phyloP scores from a whole-genome alignment of 805 yeast genomes.

The Ogataea haglerorum region DNA sequence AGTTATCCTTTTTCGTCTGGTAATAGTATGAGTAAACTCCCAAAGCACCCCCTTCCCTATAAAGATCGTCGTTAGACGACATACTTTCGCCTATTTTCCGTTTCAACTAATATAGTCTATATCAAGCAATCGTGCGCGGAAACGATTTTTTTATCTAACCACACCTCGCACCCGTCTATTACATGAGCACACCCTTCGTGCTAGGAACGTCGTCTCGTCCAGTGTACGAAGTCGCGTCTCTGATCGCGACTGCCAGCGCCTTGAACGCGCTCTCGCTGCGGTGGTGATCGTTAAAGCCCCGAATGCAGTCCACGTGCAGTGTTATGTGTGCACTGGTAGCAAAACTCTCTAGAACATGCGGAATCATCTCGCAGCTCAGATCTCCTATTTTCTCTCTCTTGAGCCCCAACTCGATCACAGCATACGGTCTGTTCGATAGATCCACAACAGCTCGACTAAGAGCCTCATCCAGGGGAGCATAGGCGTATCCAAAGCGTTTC shows the following conservation, averaged over 20 bases:
- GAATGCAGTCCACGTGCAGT: constrained; percentile 86
- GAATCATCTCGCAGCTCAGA: constrained; percentile 92
- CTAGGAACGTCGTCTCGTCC: constrained; percentile 93
- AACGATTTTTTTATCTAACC: background rate
- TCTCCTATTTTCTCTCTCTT: constrained; percentile 93
- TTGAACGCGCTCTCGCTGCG: constrained; percentile 95
- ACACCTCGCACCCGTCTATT: constrained; percentile 8
- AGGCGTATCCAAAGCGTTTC: constrained; percentile 87
- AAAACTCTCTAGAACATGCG: constrained; percentile 93
- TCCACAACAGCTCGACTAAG: constrained; percentile 95
- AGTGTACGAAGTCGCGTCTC: constrained; percentile 76
- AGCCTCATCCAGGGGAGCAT: constrained; percentile 97
- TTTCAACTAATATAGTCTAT: constrained; percentile 4
- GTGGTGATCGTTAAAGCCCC: constrained; percentile 96
- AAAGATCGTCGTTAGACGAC: constrained; percentile 17
- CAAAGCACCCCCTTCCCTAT: constrained; percentile 27
- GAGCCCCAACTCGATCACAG: constrained; percentile 84
- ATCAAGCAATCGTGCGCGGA: constrained; percentile 9
- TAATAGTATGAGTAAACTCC: constrained; percentile 30
- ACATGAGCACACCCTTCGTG: constrained; percentile 90
- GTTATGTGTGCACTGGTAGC: constrained; percentile 91
- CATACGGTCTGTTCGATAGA: constrained; percentile 87
- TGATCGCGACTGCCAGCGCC: constrained; percentile 89
- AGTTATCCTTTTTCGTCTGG: constrained; percentile 15
- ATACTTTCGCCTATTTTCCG: constrained; percentile 7